Evolutionary conservation across 768 basidiomycete genomes (phyloP).

Genomic region (Dendrothele bispora): DNA sequence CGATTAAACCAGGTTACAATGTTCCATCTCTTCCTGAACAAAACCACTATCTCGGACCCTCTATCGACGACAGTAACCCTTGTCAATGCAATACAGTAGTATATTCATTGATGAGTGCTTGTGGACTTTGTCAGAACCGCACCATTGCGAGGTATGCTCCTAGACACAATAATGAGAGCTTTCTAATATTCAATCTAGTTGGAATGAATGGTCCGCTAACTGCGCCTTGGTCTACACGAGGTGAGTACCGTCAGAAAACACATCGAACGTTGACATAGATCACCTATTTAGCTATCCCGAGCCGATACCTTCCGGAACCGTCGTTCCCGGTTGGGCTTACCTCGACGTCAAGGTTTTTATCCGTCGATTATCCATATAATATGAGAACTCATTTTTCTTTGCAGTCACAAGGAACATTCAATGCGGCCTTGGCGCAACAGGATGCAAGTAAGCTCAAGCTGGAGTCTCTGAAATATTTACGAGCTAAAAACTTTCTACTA

Average conservation of each 20-base stretch:
- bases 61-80: slow-evolving; percentile 15
- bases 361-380: not conserved
- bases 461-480: not conserved
- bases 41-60: slow-evolving; percentile 26
- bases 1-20: slow-evolving; percentile 24
- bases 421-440: slow-evolving; percentile 1
- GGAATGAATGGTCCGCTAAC: slow-evolving; percentile 20
- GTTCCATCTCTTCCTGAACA: slow-evolving; percentile 21
- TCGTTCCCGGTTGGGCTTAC: slow-evolving; percentile 29
- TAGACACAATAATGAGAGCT: not conserved
- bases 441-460: slow-evolving; percentile 4
- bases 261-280: not conserved
- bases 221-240: slow-evolving; percentile 14
- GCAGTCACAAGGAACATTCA: slow-evolving; percentile 2
- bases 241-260: not conserved
- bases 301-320: slow-evolving; percentile 19
- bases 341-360: slow-evolving; percentile 15
- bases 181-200: slow-evolving; percentile 8
- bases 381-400: slow-evolving; percentile 5
- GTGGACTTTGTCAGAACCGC: slow-evolving; percentile 27
- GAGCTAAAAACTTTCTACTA: not conserved
- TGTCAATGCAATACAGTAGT: slow-evolving; percentile 33
- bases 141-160: slow-evolving; percentile 13
- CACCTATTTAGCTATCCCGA: slow-evolving; percentile 16
- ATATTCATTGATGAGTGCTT: slow-evolving; percentile 33